Base-by-base conservation (phyloP, 1,139 yeast species). In the Debaryomyces udenii region DNA sequence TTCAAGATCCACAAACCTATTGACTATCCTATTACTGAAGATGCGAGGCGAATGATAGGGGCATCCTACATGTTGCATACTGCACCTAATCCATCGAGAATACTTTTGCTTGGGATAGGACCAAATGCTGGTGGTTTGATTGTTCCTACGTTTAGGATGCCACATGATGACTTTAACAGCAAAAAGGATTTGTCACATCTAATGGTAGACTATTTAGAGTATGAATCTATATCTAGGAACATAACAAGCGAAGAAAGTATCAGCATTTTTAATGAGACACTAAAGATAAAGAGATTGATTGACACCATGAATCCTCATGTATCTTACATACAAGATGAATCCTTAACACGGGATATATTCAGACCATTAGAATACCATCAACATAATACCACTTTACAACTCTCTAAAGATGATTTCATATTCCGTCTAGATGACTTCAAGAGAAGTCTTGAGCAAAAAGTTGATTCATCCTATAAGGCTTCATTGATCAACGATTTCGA, bases 381-480 rank as follows among this genome's bases (percentile, higher is more conserved):
- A 23, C 9, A 18, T 9, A 20, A 6, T 30, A 7, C 10, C 27
- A 10, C 23, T 43, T 16, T n/a, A 34, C 6, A n/a, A 6, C 16
- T 32, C 13, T 14, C 28, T 14, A 41, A 46, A 24, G 16, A 24
- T 10, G 53, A 49, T 20, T 51, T 51, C 32, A 14, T 30, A 6
- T 43, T 51, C 23, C 45, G 50, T 31, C 24, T 33, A n/a, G 40
- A 38, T 5, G 34, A 17, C 11, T 40, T 31, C 31, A 34, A 35
- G 9, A 16, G 28, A 3, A n/a, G 11, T 3, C 39, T 49, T 13
- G 27, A 47, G 24, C 15, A 38, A 6, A 31, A 36, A 11, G 38
- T 47, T 7, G 18, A 38, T n/a, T 13, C 41, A 14, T 56, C 46
- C 49, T 44, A 51, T 52, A 5, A 56, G 54, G 35, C 57, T 56